Percentiles rank a stretch among this genome's conserved stretches.
phyloP scores from a whole-genome alignment of 164 flowering plant species.

The Vitis riparia region DNA sequence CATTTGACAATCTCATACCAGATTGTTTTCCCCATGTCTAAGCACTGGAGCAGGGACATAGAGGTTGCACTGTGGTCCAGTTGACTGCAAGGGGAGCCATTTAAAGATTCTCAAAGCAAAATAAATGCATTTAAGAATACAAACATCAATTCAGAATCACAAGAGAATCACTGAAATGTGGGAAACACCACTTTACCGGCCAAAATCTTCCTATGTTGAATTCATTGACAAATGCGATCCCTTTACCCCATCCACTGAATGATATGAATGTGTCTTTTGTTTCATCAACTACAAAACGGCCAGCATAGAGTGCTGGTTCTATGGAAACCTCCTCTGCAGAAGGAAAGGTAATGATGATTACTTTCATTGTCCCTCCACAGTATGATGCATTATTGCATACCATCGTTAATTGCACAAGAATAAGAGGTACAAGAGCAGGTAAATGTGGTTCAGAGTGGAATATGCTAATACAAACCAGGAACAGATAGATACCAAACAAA shows the following conservation, averaged over 20 bases:
- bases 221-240: conserved; percentile 72
- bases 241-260: conserved; percentile 87
- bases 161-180: background rate
- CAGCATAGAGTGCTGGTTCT: conserved; percentile 66
- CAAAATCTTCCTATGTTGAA: conserved; percentile 90
- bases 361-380: background rate
- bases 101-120: background rate
- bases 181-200: conserved; percentile 56
- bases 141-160: background rate
- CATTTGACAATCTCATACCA: conserved; percentile 50
- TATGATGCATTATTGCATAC: too few species aligned
- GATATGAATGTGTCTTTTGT: conserved; percentile 68
- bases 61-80: conserved; percentile 93
- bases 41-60: conserved; percentile 92
- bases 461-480: too few species aligned
- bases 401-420: too few species aligned
- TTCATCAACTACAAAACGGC: conserved; percentile 42
- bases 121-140: background rate
- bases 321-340: conserved; percentile 33
- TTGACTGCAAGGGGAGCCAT: conserved; percentile 43
- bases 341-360: background rate
- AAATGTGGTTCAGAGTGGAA: background rate
- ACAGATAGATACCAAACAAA: too few species aligned
- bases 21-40: conserved; percentile 54
- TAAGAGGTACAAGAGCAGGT: background rate